Percentiles rank a stretch among this genome's conserved stretches.
Evolutionary conservation across 495 filamentous ascomycete genomes (phyloP).

Genomic region (Xylaria telfairii): DNA sequence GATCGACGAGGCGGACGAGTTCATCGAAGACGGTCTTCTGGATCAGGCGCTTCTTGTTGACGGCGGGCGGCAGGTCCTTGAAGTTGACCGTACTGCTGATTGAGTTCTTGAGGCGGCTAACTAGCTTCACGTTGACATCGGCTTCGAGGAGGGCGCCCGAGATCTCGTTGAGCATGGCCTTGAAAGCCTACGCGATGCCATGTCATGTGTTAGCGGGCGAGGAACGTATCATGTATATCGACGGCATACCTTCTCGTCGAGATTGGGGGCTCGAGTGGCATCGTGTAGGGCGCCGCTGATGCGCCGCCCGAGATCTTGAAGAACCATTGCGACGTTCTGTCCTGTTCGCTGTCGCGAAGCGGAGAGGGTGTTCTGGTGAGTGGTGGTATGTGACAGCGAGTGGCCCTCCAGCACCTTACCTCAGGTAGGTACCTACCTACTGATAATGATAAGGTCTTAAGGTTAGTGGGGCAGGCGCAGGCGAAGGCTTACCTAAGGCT

Average conservation of each 20-base stretch:
- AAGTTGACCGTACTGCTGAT: constrained; percentile 92
- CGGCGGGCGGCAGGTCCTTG: constrained; percentile 81
- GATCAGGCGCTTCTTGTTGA: constrained; percentile 98
- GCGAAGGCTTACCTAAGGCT: too few relatives aligned
- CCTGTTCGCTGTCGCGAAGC: not conserved
- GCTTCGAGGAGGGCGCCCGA: constrained; percentile 91
- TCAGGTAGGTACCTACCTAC: too few relatives aligned
- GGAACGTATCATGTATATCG: not conserved
- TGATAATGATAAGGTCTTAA: too few relatives aligned
- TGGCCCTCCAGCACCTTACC: not conserved
- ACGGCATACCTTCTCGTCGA: constrained; percentile 86
- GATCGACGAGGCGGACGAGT: constrained; percentile 92
- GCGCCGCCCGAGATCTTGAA: constrained; percentile 97
- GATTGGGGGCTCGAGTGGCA: constrained; percentile 85
- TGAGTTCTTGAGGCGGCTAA: constrained; percentile 87
- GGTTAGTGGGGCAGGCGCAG: too few relatives aligned
- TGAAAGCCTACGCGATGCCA: constrained; percentile 74
- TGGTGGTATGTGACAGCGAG: not conserved
- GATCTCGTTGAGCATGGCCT: constrained; percentile 97
- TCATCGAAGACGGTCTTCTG: constrained; percentile 99
- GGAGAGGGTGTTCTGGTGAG: not conserved
- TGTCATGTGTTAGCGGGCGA: constrained; percentile 23
- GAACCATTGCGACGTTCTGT: constrained; percentile 74
- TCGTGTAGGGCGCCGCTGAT: constrained; percentile 97
- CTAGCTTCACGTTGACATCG: constrained; percentile 96